phyloP scores from a whole-genome alignment of 805 yeast genomes.

The Monosporozyma unispora region DNA sequence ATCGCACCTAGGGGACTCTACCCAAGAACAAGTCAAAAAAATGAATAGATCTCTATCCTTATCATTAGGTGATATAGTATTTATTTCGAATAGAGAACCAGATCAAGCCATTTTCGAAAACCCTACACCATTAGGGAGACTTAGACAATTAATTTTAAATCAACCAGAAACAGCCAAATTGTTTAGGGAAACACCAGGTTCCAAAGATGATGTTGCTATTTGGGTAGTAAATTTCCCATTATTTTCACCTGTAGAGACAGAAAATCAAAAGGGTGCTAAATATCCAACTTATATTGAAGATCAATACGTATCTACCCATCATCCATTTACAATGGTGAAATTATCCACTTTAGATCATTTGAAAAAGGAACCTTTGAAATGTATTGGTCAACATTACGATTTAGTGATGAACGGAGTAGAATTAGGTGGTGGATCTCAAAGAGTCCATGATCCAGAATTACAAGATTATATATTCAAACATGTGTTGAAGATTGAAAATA shows the following conservation, averaged over 20 bases:
- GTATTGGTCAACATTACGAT: constrained; percentile 88
- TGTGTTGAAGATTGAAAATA: constrained; percentile 50
- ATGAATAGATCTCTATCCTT: constrained; percentile 35
- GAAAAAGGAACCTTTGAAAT: constrained; percentile 44
- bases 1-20: constrained; percentile 9
- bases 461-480: constrained; percentile 66
- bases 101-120: constrained; percentile 67
- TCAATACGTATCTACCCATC: constrained; percentile 70
- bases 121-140: constrained; percentile 88
- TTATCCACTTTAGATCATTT: constrained; percentile 56
- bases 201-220: constrained; percentile 38
- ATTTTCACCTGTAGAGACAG: constrained; percentile 62
- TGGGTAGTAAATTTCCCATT: constrained; percentile 95
- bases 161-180: constrained; percentile 35
- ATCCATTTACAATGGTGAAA: constrained; percentile 93
- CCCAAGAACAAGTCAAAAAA: neutral
- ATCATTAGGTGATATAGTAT: constrained; percentile 63
- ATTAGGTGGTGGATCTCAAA: constrained; percentile 93
- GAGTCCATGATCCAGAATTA: constrained; percentile 78
- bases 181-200: constrained; percentile 9
- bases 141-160: constrained; percentile 65
- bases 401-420: constrained; percentile 90
- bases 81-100: constrained; percentile 58
- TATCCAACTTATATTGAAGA: constrained; percentile 55
- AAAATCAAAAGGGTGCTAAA: constrained; percentile 5